Percentiles rank a stretch among this genome's conserved stretches.
phyloP scores from a whole-genome alignment of 306 rosid genomes.

The Argentina anserina region DNA sequence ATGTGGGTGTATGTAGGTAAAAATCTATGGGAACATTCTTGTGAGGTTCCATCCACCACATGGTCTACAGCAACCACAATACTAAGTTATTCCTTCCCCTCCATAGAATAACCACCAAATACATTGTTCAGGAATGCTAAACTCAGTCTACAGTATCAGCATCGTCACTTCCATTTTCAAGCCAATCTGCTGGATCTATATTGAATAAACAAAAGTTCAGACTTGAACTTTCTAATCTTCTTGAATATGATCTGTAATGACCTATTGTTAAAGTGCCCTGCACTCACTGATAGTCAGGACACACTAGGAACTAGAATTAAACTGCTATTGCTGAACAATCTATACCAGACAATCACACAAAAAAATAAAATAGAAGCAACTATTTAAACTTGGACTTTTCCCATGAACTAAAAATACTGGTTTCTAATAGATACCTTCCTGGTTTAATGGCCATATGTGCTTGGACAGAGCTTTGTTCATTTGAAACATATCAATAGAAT shows the following conservation, averaged over 20 bases:
- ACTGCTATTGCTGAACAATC: neutral
- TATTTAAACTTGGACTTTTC: neutral
- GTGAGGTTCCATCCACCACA: neutral
- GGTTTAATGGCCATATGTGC: constrained; percentile 35
- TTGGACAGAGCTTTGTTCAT: constrained; percentile 36
- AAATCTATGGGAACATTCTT: neutral
- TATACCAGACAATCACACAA: neutral
- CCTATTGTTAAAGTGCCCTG: neutral
- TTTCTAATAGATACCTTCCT: constrained; percentile 8
- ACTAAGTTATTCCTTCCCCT: neutral
- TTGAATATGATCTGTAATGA: neutral
- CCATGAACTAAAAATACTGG: neutral
- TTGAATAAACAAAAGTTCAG: neutral
- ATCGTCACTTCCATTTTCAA: neutral
- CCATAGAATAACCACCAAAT: neutral
- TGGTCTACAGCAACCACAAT: neutral
- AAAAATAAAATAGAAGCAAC: neutral
- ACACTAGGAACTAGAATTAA: neutral
- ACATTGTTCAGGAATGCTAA: neutral
- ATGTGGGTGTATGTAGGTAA: too few species aligned
- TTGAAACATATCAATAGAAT: constrained; percentile 38
- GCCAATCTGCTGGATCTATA: neutral
- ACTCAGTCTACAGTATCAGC: neutral
- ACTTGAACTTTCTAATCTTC: neutral
- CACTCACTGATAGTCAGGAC: neutral